Base-by-base conservation (phyloP, 106 monocot species). In the Phalaenopsis aphrodite region DNA sequence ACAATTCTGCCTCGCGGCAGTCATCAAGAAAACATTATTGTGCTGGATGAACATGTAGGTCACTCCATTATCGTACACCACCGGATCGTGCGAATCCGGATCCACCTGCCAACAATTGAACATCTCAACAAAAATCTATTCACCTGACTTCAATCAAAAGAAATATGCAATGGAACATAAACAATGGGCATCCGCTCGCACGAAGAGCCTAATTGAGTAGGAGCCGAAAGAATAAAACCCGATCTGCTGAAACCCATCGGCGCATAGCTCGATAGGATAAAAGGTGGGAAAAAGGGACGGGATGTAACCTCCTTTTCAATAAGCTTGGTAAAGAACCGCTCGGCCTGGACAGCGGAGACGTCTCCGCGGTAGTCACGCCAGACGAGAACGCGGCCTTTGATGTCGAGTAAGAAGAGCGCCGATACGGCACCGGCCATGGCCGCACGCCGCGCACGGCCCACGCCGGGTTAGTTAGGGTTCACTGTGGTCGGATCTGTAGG, bases 331-430 rank as follows among this genome's bases (percentile, higher is more conserved):
- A 95, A 95, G 93, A 95, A 95, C 6, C 86, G 87, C 89, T 95
- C 95, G 21, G 95, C 93, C 75, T 95, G 95, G 75, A 93, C 79
- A 78, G 95, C 89, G 19, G 95, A 88, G 45, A 93, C 95, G 81
- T 95, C 95, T 19, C 95, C 95, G 48, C 95, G 95, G 87, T 88
- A 93, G 87, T 95, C 95, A 48, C 95, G 87, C 95, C 95, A 95
- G 12, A 95, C 88, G 42, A 95, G 93, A 21, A 95, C 89, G 36
- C 95, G 88, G 41, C 95, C 95, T 82, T 95, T 95, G 80, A 95
- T 95, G 82, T 95, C 95, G 21, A 95, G 89, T 19, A 95, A 89
- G 85, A 95, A 95, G 74, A 95, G 93, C 76, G 95, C 95, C 75
- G 95, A 95, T 36, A 95, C 91, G 78, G 95, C 95, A 73, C 95